Conservation (phyloP, 1,284 basidiomycete species). For the Heimioporus retisporus region DNA sequence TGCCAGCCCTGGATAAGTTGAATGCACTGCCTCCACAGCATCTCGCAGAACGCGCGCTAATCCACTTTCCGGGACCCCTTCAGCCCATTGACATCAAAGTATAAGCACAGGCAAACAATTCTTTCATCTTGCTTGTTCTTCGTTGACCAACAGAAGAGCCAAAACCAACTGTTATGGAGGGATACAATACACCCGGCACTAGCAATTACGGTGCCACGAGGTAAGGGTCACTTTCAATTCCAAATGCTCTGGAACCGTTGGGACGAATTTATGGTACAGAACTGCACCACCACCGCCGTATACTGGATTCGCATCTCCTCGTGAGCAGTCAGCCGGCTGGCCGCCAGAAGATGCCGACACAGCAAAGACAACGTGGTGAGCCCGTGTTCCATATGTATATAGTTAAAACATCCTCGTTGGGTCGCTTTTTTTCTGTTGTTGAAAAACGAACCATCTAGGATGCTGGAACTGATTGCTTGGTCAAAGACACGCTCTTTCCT, state of each 20-base stretch:
- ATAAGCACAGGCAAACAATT: not conserved
- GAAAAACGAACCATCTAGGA: not conserved
- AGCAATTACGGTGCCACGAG: constrained; percentile 25
- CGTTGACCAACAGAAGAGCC: not conserved
- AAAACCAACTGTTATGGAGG: constrained; percentile 5
- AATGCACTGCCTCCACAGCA: too few relatives aligned
- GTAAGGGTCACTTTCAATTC: constrained; percentile 5
- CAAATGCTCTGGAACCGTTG: not conserved
- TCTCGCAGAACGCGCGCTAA: too few relatives aligned
- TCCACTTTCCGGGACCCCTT: not conserved
- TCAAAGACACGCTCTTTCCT: constrained; percentile 7
- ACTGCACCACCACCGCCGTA: constrained; percentile 25
- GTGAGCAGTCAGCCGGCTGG: not conserved
- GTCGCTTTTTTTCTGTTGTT: not conserved
- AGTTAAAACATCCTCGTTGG: not conserved
- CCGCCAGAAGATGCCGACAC: not conserved
- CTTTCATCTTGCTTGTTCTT: not conserved
- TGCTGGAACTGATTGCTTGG: not conserved
- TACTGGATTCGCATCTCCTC: not conserved
- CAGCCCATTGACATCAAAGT: too few relatives aligned
- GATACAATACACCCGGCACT: not conserved
- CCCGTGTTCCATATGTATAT: not conserved
- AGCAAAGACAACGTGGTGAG: constrained; percentile 14
- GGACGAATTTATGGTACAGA: too few relatives aligned
- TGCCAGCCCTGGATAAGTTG: too few relatives aligned